These are phyloP conservation scores for Diaporthe vexans DNA, from an alignment of 2,329 filamentous ascomycete species.

Conservation along the genomic window DNA sequence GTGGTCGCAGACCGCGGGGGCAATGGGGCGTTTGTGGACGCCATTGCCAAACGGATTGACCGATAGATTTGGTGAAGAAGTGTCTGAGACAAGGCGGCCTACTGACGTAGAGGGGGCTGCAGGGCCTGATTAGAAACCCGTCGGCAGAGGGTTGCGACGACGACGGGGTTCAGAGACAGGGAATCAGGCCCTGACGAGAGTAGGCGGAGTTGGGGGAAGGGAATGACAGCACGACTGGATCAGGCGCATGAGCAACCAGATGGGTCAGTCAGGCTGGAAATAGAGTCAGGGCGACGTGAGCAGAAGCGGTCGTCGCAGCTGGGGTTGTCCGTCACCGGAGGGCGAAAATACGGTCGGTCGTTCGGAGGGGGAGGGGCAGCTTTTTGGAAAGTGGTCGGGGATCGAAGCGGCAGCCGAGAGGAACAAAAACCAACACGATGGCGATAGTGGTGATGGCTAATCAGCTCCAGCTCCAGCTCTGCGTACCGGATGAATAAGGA, in stretches of 20 bases:
- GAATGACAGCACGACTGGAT: slow-evolving; percentile 26
- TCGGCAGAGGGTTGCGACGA: slow-evolving; percentile 23
- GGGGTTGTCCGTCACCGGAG: slow-evolving; percentile 33
- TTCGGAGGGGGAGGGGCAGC: slow-evolving; percentile 16
- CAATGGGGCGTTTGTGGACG: slow-evolving; percentile 34
- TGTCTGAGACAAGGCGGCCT: slow-evolving; percentile 22
- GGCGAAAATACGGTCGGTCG: slow-evolving; percentile 18
- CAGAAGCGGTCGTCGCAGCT: neutral
- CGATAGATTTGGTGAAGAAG: neutral
- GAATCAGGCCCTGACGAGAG: slow-evolving; percentile 30
- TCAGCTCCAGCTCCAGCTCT: slow-evolving; percentile 4
- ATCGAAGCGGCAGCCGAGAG: neutral
- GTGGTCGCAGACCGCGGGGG: neutral
- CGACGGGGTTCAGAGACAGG: slow-evolving; percentile 33
- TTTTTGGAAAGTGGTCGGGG: slow-evolving; percentile 7
- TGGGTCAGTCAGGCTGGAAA: slow-evolving; percentile 2
- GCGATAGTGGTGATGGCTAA: neutral
- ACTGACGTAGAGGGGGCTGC: slow-evolving; percentile 33
- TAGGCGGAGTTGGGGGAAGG: slow-evolving; percentile 31
- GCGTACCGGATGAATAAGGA: neutral
- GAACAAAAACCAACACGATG: neutral
- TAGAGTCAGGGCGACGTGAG: neutral
- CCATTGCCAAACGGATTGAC: slow-evolving; percentile 33
- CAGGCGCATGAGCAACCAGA: slow-evolving; percentile 7
- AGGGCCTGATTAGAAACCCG: slow-evolving; percentile 33